These are phyloP conservation scores for Aspergillus coremiiformis DNA, from an alignment of 495 filamentous ascomycete species.

Conservation along the genomic window DNA sequence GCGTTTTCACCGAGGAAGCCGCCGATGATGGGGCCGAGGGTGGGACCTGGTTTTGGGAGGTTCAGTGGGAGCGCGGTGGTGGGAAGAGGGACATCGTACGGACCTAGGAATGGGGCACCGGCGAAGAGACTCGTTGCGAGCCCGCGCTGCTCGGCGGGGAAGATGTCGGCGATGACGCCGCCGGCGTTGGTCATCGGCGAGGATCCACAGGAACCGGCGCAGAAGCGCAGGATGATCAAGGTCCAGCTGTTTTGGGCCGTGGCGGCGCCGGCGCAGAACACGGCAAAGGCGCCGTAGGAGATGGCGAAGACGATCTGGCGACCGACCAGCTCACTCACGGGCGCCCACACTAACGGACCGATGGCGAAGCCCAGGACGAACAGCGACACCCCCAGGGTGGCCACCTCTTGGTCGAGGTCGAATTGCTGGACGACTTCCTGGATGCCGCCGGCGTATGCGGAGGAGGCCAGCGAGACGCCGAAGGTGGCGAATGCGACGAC, in stretches of 20 bases:
- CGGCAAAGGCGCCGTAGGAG: slow-evolving; percentile 49
- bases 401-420: slow-evolving; percentile 36
- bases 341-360: slow-evolving; percentile 31
- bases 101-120: slow-evolving; percentile 51
- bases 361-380: slow-evolving; percentile 39
- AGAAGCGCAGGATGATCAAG: slow-evolving; percentile 62
- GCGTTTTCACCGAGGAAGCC: slow-evolving; percentile 46
- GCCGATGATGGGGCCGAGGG: slow-evolving; percentile 46
- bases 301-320: slow-evolving; percentile 56
- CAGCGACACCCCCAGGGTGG: slow-evolving; percentile 47
- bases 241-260: slow-evolving; percentile 52
- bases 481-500: slow-evolving; percentile 58
- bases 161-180: slow-evolving; percentile 66
- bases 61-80: neutral
- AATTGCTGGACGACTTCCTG: slow-evolving; percentile 39
- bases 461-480: slow-evolving; percentile 62
- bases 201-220: slow-evolving; percentile 62
- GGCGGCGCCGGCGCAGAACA: slow-evolving; percentile 55
- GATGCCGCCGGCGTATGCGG: slow-evolving; percentile 61
- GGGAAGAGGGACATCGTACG: no score
- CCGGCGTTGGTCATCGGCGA: slow-evolving; percentile 59
- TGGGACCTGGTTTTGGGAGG: slow-evolving; percentile 41
- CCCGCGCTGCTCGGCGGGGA: slow-evolving; percentile 49
- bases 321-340: slow-evolving; percentile 56
- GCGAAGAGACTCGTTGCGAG: slow-evolving; percentile 52